Evolutionary conservation across 352 stramenopile genomes (phyloP).

Genomic region (Pseudoperonospora humuli): DNA sequence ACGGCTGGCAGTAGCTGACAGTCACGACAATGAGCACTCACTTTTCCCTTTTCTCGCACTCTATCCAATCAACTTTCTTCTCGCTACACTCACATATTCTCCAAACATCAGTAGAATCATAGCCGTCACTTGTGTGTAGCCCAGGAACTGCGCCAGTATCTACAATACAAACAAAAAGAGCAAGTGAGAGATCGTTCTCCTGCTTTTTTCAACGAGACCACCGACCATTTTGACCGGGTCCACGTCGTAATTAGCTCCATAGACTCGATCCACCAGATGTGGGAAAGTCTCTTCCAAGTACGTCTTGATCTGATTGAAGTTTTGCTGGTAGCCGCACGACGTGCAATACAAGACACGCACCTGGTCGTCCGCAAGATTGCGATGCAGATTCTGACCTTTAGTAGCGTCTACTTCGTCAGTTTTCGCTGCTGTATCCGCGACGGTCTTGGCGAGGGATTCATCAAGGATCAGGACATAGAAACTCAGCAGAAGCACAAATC

Average conservation of each 20-base stretch:
- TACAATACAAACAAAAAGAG: not conserved
- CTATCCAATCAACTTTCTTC: not conserved
- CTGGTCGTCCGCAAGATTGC: conserved; percentile 47
- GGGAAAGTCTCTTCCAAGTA: conserved; percentile 69
- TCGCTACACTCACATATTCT: conserved; percentile 37
- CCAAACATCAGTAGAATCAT: conserved; percentile 62
- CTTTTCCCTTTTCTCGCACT: no score
- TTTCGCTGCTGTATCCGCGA: no score
- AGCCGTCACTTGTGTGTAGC: conserved; percentile 36
- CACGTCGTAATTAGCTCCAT: conserved; percentile 54
- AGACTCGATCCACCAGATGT: conserved; percentile 55
- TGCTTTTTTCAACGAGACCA: no score
- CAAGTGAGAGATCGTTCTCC: no score
- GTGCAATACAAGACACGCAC: conserved; percentile 63
- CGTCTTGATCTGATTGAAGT: conserved; percentile 62
- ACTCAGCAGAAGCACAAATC: no score
- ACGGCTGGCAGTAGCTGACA: conserved; percentile 44
- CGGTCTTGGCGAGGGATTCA: no score
- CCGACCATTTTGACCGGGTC: conserved; percentile 44
- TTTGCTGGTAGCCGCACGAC: conserved; percentile 74
- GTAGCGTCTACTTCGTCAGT: no score
- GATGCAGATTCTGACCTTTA: no score
- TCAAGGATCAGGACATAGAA: no score
- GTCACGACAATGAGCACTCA: no score
- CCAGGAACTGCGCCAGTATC: conserved; percentile 28